phyloP scores from a whole-genome alignment of 2,329 filamentous ascomycete genomes.

The Gyromitra esculenta region DNA sequence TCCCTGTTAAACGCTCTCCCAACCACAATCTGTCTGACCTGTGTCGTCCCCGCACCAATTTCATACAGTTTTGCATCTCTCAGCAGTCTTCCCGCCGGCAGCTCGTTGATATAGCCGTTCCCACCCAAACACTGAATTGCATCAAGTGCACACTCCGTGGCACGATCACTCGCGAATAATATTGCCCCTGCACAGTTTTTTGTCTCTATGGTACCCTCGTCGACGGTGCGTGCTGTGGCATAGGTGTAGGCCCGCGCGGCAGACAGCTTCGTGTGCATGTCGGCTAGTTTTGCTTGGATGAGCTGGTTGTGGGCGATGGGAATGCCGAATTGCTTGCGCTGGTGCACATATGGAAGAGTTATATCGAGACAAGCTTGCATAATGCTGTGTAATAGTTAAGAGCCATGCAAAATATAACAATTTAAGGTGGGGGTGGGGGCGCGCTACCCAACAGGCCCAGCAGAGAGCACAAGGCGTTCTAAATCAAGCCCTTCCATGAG shows the following conservation, averaged over 20 bases:
- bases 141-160: constrained; percentile 85
- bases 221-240: constrained; percentile 78
- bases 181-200: constrained; percentile 96
- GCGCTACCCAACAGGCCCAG: constrained; percentile 79
- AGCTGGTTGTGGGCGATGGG: constrained; percentile 94
- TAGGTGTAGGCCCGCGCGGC: constrained; percentile 89
- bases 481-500: constrained; percentile 97
- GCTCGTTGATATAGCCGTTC: constrained; percentile 96
- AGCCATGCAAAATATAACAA: background rate
- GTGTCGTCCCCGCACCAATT: constrained; percentile 95
- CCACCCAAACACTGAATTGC: constrained; percentile 92
- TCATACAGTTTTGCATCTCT: constrained; percentile 87
- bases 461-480: constrained; percentile 88
- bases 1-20: constrained; percentile 91
- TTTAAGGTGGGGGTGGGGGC: constrained; percentile 22
- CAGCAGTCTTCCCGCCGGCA: constrained; percentile 85
- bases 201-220: constrained; percentile 79
- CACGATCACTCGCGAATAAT: constrained; percentile 88
- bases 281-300: constrained; percentile 89
- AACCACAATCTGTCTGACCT: constrained; percentile 93
- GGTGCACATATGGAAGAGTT: constrained; percentile 86
- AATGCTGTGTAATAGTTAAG: constrained; percentile 64
- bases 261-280: constrained; percentile 96
- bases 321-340: constrained; percentile 84
- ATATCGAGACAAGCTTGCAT: constrained; percentile 94